Evolutionary conservation across 148 eudicot species (phyloP), one percentile per base, ranked within the genome.

Genomic region (Fagopyrum homotropicum): DNA sequence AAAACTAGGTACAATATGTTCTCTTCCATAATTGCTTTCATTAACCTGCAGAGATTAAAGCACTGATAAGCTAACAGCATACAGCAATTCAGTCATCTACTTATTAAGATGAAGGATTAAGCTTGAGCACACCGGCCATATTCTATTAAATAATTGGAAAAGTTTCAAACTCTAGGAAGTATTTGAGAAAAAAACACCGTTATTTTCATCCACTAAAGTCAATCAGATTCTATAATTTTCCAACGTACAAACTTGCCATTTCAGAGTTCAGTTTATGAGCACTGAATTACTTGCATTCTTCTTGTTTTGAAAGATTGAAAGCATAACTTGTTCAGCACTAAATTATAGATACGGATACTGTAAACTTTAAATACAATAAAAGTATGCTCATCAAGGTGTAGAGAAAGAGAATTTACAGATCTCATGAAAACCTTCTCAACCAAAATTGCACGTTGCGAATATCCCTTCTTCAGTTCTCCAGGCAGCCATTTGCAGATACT

Each of bases 1-100:
- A 72, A 85, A 80, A 73, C 86, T 87, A n/a, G 90, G 90, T 48
- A 87, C 77, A 61, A 85, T 81, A 77, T 87, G 90, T 80, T 87
- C 90, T 79, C 88, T 85, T 74, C 90, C 90, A 74, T 79, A 82
- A 57, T 79, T 81, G 81, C 90, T 87, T 47, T 81, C 88, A 74
- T 79, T 73, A 69, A 85, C 84, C 90, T 85, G 76, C 60, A 80
- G 73, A 44, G 16, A 66, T 45, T 40, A 40, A 14, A 66, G n/a
- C 14, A 43, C 47, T 40, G 46, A 30, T 63, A 63, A 66, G 71
- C 15, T 5, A 40, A 40, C 45, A 57, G 4, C 63, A 66, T 35
- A 35, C 15, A 66, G 19, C 43, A 66, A 63, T 15, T 4, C 43
- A 35, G 4, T 66, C 46, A 15, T 43, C 12, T 40, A 59, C 64